Evolutionary conservation across 345 rosid genomes (phyloP).

Genomic region (Salix suchowensis): DNA sequence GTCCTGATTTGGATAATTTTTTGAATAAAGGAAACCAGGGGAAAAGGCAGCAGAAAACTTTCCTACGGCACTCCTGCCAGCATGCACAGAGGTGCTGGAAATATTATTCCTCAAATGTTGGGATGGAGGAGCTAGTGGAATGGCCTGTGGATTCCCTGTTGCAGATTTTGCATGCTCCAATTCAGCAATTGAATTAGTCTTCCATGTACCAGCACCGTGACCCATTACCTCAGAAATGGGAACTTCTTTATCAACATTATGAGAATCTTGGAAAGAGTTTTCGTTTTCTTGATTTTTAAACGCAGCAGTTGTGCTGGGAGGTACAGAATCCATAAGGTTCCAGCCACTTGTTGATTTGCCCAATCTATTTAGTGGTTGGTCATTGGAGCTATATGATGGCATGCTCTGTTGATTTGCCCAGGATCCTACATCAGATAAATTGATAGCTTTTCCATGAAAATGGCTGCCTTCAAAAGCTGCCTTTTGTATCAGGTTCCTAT

Average conservation of each 20-base stretch:
- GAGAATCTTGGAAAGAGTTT: constrained; percentile 29
- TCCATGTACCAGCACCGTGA: constrained; percentile 33
- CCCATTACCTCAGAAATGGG: constrained; percentile 21
- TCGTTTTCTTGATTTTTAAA: constrained; percentile 32
- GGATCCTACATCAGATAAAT: constrained; percentile 35
- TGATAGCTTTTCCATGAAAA: constrained; percentile 34
- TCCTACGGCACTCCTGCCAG: constrained; percentile 19
- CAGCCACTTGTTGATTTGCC: constrained; percentile 30
- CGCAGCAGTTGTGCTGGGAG: constrained; percentile 14
- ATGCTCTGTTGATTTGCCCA: constrained; percentile 32
- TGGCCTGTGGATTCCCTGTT: constrained; percentile 31
- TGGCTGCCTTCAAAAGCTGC: constrained; percentile 40
- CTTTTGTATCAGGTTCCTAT: constrained; percentile 40
- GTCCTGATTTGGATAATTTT: constrained; percentile 42
- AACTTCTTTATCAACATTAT: constrained; percentile 20
- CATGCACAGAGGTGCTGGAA: constrained; percentile 37
- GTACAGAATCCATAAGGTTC: constrained; percentile 37
- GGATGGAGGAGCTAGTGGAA: constrained; percentile 80
- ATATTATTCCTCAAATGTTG: constrained; percentile 38
- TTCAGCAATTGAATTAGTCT: constrained; percentile 28
- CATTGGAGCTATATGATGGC: constrained; percentile 24
- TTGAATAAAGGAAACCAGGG: constrained; percentile 47
- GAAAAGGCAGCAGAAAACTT: constrained; percentile 26
- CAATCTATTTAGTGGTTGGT: constrained; percentile 28
- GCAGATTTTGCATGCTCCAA: constrained; percentile 32